Conservation (phyloP, 2,329 filamentous ascomycete species). For the Exserohilum rostratum region DNA sequence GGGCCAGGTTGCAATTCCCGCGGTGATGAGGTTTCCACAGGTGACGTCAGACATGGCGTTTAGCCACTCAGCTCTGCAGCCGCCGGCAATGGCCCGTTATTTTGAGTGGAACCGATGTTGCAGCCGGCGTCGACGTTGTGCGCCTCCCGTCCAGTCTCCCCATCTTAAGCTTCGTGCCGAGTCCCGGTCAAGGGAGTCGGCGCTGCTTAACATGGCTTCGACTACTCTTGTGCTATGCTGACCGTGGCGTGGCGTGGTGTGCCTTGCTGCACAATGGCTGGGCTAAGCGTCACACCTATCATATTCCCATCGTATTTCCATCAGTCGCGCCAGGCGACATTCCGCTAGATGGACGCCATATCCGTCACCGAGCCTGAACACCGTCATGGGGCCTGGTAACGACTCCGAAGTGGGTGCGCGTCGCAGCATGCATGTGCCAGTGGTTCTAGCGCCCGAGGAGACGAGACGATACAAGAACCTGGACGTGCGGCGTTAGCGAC, state of each 20-base stretch:
- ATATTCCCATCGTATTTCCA: too few species aligned
- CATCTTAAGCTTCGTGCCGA: slow-evolving; percentile 25
- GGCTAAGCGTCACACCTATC: too few species aligned
- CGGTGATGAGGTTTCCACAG: slow-evolving; percentile 10
- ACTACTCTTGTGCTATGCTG: not conserved
- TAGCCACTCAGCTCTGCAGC: slow-evolving; percentile 16
- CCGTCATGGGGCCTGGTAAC: not conserved
- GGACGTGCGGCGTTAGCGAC: not conserved
- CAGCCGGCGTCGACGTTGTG: slow-evolving; percentile 13
- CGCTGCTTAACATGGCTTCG: not conserved
- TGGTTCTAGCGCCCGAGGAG: not conserved
- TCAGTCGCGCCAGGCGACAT: not conserved
- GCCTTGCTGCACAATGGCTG: not conserved
- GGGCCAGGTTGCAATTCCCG: slow-evolving; percentile 10
- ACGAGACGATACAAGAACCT: not conserved
- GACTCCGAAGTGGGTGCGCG: not conserved
- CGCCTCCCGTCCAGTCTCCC: slow-evolving; percentile 13
- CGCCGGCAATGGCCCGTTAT: slow-evolving; percentile 27
- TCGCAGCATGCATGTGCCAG: not conserved
- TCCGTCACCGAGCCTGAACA: too few species aligned
- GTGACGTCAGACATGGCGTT: slow-evolving; percentile 24
- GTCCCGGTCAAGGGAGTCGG: slow-evolving; percentile 7
- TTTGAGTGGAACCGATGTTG: slow-evolving; percentile 25
- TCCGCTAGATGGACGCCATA: not conserved
- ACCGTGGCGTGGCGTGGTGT: not conserved